phyloP scores from a whole-genome alignment of 2,329 filamentous ascomycete species.

The Pseudohalonectria lignicola region DNA sequence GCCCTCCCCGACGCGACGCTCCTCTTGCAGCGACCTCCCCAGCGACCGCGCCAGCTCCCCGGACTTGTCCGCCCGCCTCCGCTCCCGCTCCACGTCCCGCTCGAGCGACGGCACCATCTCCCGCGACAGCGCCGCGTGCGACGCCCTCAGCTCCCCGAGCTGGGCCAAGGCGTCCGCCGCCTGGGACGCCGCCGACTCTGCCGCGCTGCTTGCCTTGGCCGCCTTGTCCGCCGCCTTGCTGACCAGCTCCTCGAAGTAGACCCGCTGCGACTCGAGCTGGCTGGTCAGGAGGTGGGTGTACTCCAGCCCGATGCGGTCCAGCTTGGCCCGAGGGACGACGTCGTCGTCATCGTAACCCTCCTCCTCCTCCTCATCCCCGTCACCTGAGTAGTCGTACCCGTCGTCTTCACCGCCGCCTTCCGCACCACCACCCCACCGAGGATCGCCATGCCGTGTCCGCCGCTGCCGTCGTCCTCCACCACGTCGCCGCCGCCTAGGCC shows the following conservation, averaged over 20 bases:
- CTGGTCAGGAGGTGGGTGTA: conserved; percentile 90
- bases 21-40: conserved; percentile 68
- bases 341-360: conserved; percentile 36
- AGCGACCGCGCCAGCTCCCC: conserved; percentile 66
- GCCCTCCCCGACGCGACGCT: conserved; percentile 73
- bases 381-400: conserved; percentile 2
- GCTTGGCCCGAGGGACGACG: conserved; percentile 57
- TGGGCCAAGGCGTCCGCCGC: conserved; percentile 37
- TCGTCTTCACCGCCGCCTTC: conserved; percentile 2
- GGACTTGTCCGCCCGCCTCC: conserved; percentile 58
- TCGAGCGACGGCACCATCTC: conserved; percentile 60
- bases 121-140: conserved; percentile 37
- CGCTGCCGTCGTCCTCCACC: too few relatives aligned
- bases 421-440: conserved; percentile 5
- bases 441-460: too few relatives aligned
- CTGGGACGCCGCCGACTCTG: conserved; percentile 46
- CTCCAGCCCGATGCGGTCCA: conserved; percentile 76
- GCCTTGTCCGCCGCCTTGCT: conserved; percentile 86
- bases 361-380: conserved; percentile 16
- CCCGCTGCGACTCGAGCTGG: conserved; percentile 83
- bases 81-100: conserved; percentile 58
- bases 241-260: conserved; percentile 90
- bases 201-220: conserved; percentile 55
- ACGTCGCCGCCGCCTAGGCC: conserved; percentile 13
- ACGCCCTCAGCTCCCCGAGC: conserved; percentile 38